A percentile compares a stretch with the other conserved stretches of the same genome.
phyloP scores from a whole-genome alignment of 306 rosid species.

The apple (Malus domestica) region ASM211411v1 NC_041798.1:22432501-22433000 shows the following conservation, averaged over 20 bases:
- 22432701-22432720: not conserved
- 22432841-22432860: constrained; percentile 78
- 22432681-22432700: not conserved
- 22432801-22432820: constrained; percentile 71
- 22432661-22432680: not conserved
- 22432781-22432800: constrained; percentile 42
- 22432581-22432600: constrained; percentile 53
- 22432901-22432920: not conserved
- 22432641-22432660: not conserved
- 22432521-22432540: constrained; percentile 3
- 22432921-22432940: not conserved
- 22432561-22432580: constrained; percentile 64
- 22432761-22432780: constrained; percentile 7
- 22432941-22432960: not conserved
- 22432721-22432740: not conserved
- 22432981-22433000: not conserved
- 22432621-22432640: not conserved
- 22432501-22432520: not conserved
- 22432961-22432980: too few species aligned
- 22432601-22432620: not conserved
- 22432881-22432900: not conserved
- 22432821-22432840: constrained; percentile 89
- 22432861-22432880: constrained; percentile 2
- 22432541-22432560: constrained; percentile 63
- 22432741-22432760: not conserved